Base-by-base conservation (phyloP, 208 protist species). In the Trypanosoma lewisi region DNA sequence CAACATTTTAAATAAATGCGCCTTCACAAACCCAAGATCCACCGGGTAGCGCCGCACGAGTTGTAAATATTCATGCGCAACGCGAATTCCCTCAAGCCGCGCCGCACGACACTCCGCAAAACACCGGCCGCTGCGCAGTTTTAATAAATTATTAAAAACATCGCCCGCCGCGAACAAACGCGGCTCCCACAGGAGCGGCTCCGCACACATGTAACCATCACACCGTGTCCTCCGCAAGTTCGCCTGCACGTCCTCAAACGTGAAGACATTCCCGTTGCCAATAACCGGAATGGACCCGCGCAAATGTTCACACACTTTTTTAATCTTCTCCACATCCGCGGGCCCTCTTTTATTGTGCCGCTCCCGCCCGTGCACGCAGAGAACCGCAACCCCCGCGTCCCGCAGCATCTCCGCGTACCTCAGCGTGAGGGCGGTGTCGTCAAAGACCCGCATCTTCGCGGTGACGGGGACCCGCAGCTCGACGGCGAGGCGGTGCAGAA, bases 371-470 rank as follows among this genome's bases (percentile, higher is more conserved):
- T 98, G 95, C 23, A 98, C 71, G 42, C 75, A 79, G 23, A 97
- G 47, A 12, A 97, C 45, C 50, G 85, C 73, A 21, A 83, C 82
- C 7, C 93, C 95, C 0, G 93, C 88, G 56, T 86, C 85, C 0
- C 78, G 71, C 8, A 98, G 39, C 83, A 95, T 96, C 37, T 78
- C 61, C 14, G 87, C 90, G 75, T 97, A 97, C 27, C 74, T 66
- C 30, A 97, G 53, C 25, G 93, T 94, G 31, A 93, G 79, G 7
- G 82, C 77, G 36, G 78, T 74, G 54, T 96, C 86, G 49, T 88
- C 77, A 67, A 96, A 96, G 1, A 97, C 76, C n/a, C 93, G 78
- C 48, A 97, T 96, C 44, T 98, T 98, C 31, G 69, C 87, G 33
- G 93, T 97, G 23, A 97, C 91, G 9, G 95, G 93, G 44, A 97